Percentiles rank a stretch among this genome's conserved stretches.
These are phyloP conservation scores for Suillus bovinus DNA, from an alignment of 768 basidiomycete genomes.

Conservation along the genomic window DNA sequence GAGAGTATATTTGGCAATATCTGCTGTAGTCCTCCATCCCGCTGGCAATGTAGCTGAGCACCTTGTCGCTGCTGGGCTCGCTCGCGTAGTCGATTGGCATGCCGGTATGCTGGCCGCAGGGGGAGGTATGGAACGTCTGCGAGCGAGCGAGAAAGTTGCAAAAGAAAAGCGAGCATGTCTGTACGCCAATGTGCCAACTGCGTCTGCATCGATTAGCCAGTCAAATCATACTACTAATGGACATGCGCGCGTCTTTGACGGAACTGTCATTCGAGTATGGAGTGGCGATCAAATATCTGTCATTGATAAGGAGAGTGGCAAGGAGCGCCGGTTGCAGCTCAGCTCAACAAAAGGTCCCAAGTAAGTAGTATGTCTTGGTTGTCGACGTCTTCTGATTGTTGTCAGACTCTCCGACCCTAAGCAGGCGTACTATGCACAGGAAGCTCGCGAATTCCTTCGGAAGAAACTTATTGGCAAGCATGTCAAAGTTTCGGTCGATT, in stretches of 20 bases:
- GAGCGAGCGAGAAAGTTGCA: conserved; percentile 78
- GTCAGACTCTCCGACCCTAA: conserved; percentile 79
- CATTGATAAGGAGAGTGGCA: conserved; percentile 64
- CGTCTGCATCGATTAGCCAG: conserved; percentile 41
- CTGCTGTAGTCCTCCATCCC: conserved; percentile 72
- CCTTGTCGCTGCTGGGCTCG: conserved; percentile 80
- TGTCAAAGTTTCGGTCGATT: conserved; percentile 84
- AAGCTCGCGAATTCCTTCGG: conserved; percentile 90
- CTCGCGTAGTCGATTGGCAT: conserved; percentile 96
- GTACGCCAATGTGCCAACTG: conserved; percentile 56
- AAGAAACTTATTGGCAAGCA: conserved; percentile 91
- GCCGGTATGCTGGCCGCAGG: conserved; percentile 86
- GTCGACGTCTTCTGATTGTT: conserved; percentile 9
- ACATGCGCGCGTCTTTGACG: conserved; percentile 65
- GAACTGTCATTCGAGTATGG: conserved; percentile 85
- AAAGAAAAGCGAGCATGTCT: conserved; percentile 74
- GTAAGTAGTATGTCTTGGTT: conserved; percentile 40
- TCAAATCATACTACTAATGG: conserved; percentile 48
- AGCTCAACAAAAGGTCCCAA: conserved; percentile 88
- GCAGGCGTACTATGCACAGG: conserved; percentile 84
- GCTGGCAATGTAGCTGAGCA: conserved; percentile 94
- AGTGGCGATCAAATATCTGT: conserved; percentile 89
- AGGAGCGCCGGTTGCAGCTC: conserved; percentile 82
- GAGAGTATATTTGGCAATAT: conserved; percentile 1
- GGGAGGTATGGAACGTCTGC: conserved; percentile 86